Base-by-base conservation (phyloP, 768 basidiomycete genomes). In the Kwoniella mangroviensis region DNA sequence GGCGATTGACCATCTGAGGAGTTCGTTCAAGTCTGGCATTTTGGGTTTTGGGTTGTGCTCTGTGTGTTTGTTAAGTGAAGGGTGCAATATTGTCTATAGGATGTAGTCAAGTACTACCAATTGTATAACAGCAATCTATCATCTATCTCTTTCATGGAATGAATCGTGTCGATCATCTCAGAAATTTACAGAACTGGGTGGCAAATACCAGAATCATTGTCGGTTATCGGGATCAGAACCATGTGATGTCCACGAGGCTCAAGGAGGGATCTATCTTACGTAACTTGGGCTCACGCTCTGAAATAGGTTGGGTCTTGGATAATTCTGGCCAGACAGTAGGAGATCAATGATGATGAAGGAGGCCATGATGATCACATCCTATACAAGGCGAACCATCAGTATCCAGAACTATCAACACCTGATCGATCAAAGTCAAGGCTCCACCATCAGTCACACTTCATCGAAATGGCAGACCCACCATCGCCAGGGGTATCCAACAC, bases 11-110 rank as follows among this genome's bases (percentile, higher is more conserved):
- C 79, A 80, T 58, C 75, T 54, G 4, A 80, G 70, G 22, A 80
- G 75, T 45, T 75, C 72, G 73, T 78, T 80, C 55, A 80, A 72
- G 55, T 80, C 79, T 26, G 79, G 77, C 79, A 80, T 80, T 17
- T 56, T 74, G 61, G 26, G 22, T 26, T 41, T 21, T 62, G 17
- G 19, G 19, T 62, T 11, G 15, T n/a, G 5, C 6, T 24, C 24
- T 26, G 57, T 59, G 57, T 34, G 22, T 40, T 15, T 59, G 57
- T 6, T 21, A 12, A 28, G 26, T 12, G 13, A 22, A 56, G 22
- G 5, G 26, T 26, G 55, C 15, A 13, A 56, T 56, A 13, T 56
- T 7, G 34, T 34, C 34, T 34, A 7, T 34, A 34, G 34, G 34
- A 34, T 34, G 6, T 34, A 34, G 6, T 34, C 34, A 7, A 34